Evolutionary conservation across 2,329 filamentous ascomycete genomes (phyloP).

Genomic region (Lasiodiplodia gonubiensis): DNA sequence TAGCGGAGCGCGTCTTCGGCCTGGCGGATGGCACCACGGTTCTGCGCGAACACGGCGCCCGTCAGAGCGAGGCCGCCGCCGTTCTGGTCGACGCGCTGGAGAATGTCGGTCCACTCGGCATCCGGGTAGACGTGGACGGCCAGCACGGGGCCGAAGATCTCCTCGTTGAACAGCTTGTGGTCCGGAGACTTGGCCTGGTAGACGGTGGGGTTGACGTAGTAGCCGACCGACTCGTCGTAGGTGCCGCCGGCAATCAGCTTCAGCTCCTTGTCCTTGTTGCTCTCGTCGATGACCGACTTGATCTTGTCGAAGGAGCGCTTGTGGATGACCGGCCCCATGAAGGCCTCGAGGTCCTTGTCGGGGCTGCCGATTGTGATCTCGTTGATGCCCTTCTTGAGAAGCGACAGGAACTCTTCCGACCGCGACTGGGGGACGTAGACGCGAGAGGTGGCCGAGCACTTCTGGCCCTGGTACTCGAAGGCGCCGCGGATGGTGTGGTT

Average conservation of each 20-base stretch:
- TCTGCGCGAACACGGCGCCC: slow-evolving; percentile 74
- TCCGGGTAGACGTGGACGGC: slow-evolving; percentile 81
- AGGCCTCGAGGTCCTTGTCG: slow-evolving; percentile 70
- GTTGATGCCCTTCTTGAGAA: slow-evolving; percentile 70
- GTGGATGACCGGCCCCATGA: slow-evolving; percentile 88
- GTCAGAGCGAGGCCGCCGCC: slow-evolving; percentile 81
- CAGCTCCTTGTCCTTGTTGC: slow-evolving; percentile 74
- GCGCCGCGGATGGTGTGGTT: slow-evolving; percentile 83
- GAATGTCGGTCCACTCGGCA: slow-evolving; percentile 64
- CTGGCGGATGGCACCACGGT: slow-evolving; percentile 67
- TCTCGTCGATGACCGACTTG: slow-evolving; percentile 74
- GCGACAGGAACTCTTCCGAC: slow-evolving; percentile 73
- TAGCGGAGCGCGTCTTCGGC: slow-evolving; percentile 75
- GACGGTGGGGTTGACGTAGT: slow-evolving; percentile 82
- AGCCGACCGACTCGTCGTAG: slow-evolving; percentile 78
- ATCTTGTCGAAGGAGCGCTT: slow-evolving; percentile 81
- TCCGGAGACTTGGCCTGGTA: slow-evolving; percentile 75
- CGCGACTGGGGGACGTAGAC: slow-evolving; percentile 77
- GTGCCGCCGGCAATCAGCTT: slow-evolving; percentile 76
- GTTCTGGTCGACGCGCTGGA: slow-evolving; percentile 66
- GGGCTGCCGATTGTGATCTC: slow-evolving; percentile 74
- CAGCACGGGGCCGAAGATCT: slow-evolving; percentile 83
- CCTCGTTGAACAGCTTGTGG: slow-evolving; percentile 75
- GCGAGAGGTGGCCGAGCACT: slow-evolving; percentile 84
- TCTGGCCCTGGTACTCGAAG: slow-evolving; percentile 91